These are phyloP conservation scores for Coemansia sp. DNA, from an alignment of 192 early-diverging fungal genomes.

Conservation along the genomic window DNA sequence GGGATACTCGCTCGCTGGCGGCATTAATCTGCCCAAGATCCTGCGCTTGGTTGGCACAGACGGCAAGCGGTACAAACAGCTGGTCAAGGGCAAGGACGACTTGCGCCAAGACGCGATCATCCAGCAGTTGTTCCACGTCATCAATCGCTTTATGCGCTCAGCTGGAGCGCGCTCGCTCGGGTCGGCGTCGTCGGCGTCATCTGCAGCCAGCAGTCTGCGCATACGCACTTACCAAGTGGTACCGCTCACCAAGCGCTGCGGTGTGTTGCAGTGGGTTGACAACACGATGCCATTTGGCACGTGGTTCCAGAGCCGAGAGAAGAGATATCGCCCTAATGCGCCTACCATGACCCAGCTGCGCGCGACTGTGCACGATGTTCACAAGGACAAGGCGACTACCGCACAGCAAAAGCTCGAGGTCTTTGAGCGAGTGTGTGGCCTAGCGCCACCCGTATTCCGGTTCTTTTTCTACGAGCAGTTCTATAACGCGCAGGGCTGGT, in stretches of 20 bases:
- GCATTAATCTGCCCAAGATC: constrained; percentile 59
- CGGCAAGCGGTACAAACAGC: constrained; percentile 53
- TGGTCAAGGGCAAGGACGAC: constrained; percentile 70
- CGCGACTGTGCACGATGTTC: constrained; percentile 25
- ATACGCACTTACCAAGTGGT: constrained; percentile 76
- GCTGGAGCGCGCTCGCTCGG: constrained; percentile 5
- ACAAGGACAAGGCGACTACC: constrained; percentile 49
- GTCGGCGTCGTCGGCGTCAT: not conserved
- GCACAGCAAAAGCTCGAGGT: constrained; percentile 61
- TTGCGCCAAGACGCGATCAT: constrained; percentile 78
- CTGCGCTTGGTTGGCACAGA: constrained; percentile 42
- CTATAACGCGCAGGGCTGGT: constrained; percentile 74
- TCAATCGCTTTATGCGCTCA: constrained; percentile 63
- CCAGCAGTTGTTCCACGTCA: constrained; percentile 66
- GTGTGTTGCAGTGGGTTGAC: constrained; percentile 96
- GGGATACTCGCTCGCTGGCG: constrained; percentile 50
- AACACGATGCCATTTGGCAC: constrained; percentile 64
- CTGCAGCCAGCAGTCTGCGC: constrained; percentile 30
- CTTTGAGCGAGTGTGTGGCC: constrained; percentile 54
- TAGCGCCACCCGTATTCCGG: constrained; percentile 65
- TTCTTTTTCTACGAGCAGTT: constrained; percentile 84
- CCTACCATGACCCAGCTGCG: constrained; percentile 48
- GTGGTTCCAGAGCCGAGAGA: constrained; percentile 73
- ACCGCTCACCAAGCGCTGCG: constrained; percentile 85
- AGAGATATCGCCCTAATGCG: constrained; percentile 53